These are phyloP conservation scores for Fusarium haematococcum DNA, from an alignment of 2,329 filamentous ascomycete genomes.

Conservation along the genomic window DNA sequence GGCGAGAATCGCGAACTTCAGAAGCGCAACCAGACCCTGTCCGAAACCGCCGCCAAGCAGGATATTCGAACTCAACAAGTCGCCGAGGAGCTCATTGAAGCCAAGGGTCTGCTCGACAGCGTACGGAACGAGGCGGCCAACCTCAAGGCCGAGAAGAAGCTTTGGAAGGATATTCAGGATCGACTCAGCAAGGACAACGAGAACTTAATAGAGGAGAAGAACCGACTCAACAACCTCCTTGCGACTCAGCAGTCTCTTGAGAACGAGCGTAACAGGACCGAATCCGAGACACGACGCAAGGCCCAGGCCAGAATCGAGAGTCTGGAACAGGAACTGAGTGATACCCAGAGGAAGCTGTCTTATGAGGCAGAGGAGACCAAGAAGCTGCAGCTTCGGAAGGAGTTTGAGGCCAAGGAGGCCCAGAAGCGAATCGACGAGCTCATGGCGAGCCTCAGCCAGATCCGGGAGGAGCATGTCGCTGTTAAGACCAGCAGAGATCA, in stretches of 20 bases:
- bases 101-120: conserved; percentile 83
- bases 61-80: conserved; percentile 92
- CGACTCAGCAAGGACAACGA: conserved; percentile 91
- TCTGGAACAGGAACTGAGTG: conserved; percentile 81
- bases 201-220: conserved; percentile 83
- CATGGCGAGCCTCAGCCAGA: conserved; percentile 80
- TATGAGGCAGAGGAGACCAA: conserved; percentile 87
- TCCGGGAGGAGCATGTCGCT: conserved; percentile 87
- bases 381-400: conserved; percentile 84
- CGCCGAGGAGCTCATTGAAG: conserved; percentile 91
- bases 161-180: conserved; percentile 94
- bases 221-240: conserved; percentile 84
- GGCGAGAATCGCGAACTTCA: conserved; percentile 88
- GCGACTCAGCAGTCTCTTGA: conserved; percentile 88
- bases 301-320: conserved; percentile 82
- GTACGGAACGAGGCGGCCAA: conserved; percentile 92
- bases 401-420: conserved; percentile 88
- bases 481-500: conserved; percentile 91
- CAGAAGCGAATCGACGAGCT: conserved; percentile 95
- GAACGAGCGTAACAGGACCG: conserved; percentile 89
- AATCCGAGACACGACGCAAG: conserved; percentile 84
- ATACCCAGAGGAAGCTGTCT: conserved; percentile 84
- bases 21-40: conserved; percentile 80
- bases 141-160: conserved; percentile 91
- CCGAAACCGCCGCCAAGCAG: conserved; percentile 88